Base-by-base conservation (phyloP, 768 basidiomycete species). In the Ramaria sp. region DNA sequence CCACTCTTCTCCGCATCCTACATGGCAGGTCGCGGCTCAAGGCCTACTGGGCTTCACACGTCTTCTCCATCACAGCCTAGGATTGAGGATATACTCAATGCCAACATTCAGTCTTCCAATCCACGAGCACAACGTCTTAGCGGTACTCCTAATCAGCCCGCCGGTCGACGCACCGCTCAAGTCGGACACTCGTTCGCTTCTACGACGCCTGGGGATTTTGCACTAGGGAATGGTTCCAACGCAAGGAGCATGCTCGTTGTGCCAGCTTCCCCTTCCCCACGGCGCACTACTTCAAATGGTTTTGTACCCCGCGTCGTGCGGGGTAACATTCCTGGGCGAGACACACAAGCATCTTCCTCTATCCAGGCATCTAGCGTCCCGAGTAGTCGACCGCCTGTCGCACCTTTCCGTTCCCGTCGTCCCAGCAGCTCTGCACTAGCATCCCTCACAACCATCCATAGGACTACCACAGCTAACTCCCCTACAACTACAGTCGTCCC, bases 291-390 rank as follows among this genome's bases (percentile, higher is more conserved):
- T 9, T 51, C 50, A 10, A 53, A 30, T 34, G 47, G n/a, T 65
- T 56, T 82, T 60, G 82, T 85, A 60, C 87, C 87, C 41, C 79
- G 87, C 47, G 73, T 89, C 55, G 75, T 89, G 43, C 82, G 85
- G 50, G 78, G 73, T 16, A 73, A 74, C 51, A 67, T 73, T 38
- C 61, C 73, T 52, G 72, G 70, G 49, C 12, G 56, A 55, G 13
- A 42, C 36, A 47, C 62, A 5, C 59, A 62, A 10, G 64, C 64
- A 39, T 38, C 61, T n/a, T 79, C n/a, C n/a, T n/a, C 80, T 13
- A 52, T 10, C 18, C 13, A 30, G 27, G 5, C 36, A n/a, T 10
- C 53, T 55, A 39, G 25, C 20, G 42, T 38, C 28, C 32, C 32
- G 7, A 43, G 25, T 25, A 7, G 38, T 15, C 27, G 38, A 16